Evolutionary conservation across 2,329 filamentous ascomycete genomes (phyloP), one percentile per base, ranked within the genome.

Genomic region (Pseudogymnoascus sp.): DNA sequence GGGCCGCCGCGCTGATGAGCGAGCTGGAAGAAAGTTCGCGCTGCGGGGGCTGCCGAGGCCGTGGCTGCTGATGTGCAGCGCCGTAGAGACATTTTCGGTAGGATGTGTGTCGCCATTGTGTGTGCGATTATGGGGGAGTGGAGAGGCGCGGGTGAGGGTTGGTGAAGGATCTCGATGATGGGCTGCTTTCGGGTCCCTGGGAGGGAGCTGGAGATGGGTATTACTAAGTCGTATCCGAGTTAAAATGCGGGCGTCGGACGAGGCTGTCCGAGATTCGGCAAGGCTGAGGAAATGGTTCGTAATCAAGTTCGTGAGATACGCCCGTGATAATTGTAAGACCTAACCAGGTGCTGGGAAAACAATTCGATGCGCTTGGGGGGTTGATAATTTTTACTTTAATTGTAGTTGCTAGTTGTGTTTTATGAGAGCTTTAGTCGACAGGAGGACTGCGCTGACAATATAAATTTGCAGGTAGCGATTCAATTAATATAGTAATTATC

Each of bases 1-100:
- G 61, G 64, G 50, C 21, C 68, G 42, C 64, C 53, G 66, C 67
- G 68, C 63, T 65, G 67, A 12, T 70, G 67, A 3, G 67, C 64
- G 46, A 71, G 64, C 60, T 70, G 68, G 31, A 73, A 66, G 60
- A 72, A 73, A 59, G 67, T 65, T 68, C 68, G 66, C 11, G 68
- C 69, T 21, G 67, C 65, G 18, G 70, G 70, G 21, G 21, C 21
- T 6, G 64, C 38, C 1, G 68, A 61, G n/a, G 59, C 10, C n/a
- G 46, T 31, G n/a, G 46, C 46, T 18, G 56, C 53, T 5, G 68
- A 60, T 21, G 64, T 60, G 6, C 62, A 37, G 12, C 70, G 56
- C 53, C 67, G 67, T 3, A 67, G 59, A 37, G 70, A 72, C 62
- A 65, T 66, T 50, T 65, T 64, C 11, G 66, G 60, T 12, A 73